Conservation (phyloP, 1,284 basidiomycete genomes). For the Leccinum pallidistipes region DNA sequence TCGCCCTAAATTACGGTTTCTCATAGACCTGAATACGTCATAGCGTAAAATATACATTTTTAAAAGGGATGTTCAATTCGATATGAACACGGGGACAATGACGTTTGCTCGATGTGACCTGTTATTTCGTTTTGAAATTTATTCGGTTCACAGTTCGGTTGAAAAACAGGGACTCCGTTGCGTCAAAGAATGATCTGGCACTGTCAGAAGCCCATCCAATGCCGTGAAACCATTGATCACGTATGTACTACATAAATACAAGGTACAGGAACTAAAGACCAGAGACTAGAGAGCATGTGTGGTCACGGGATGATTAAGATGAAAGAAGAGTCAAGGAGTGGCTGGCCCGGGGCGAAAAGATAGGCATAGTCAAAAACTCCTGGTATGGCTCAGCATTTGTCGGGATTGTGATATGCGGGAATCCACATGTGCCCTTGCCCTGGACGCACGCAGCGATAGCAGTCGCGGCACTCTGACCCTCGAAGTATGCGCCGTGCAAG, state of each 20-base stretch:
- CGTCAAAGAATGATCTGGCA: too few species aligned
- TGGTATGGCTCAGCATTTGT: constrained; percentile 27
- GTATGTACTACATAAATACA: background rate
- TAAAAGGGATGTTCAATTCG: too few species aligned
- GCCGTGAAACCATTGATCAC: background rate
- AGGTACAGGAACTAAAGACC: background rate
- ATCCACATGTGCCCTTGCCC: constrained; percentile 28
- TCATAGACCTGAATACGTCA: too few species aligned
- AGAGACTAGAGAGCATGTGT: background rate
- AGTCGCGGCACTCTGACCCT: constrained; percentile 38
- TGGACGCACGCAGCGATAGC: constrained; percentile 42
- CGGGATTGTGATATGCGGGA: constrained; percentile 27
- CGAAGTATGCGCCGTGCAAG: constrained; percentile 46
- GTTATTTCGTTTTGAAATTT: too few species aligned
- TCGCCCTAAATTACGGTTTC: too few species aligned
- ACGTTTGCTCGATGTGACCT: too few species aligned
- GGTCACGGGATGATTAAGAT: background rate
- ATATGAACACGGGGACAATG: too few species aligned
- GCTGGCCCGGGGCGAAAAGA: constrained; percentile 7
- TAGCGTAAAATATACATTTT: too few species aligned
- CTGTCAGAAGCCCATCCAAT: too few species aligned
- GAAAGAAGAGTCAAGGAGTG: background rate
- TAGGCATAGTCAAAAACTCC: constrained; percentile 10
- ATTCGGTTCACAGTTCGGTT: too few species aligned
- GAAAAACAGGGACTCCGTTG: too few species aligned